A percentile compares a stretch with the other conserved stretches of the same genome.
These are phyloP conservation scores for Venturia asperata DNA, from an alignment of 2,329 filamentous ascomycete species.

Conservation along the genomic window DNA sequence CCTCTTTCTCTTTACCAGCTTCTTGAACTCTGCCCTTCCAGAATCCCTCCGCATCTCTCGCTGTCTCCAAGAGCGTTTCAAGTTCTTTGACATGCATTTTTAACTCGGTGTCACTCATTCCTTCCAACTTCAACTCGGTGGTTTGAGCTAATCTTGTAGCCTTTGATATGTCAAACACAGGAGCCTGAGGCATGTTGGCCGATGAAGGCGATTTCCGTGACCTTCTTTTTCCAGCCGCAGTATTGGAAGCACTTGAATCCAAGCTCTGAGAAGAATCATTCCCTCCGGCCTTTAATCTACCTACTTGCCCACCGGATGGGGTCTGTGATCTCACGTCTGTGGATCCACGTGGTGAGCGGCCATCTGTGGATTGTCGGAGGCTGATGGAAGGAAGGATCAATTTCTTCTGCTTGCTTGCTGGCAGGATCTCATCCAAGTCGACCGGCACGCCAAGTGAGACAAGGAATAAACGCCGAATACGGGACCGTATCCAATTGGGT, in stretches of 20 bases:
- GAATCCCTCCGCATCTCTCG: conserved; percentile 73
- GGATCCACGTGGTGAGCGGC: conserved; percentile 38
- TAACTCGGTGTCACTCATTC: conserved; percentile 73
- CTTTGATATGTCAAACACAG: conserved; percentile 70
- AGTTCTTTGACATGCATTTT: conserved; percentile 52
- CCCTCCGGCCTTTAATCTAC: conserved; percentile 30
- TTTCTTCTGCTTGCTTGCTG: conserved; percentile 96
- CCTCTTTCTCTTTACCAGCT: conserved; percentile 82
- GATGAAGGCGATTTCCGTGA: conserved; percentile 27
- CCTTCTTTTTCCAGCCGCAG: conserved; percentile 25
- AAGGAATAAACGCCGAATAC: conserved; percentile 88
- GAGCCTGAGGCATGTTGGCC: conserved; percentile 55
- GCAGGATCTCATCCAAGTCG: conserved; percentile 93
- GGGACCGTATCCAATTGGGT: conserved; percentile 94
- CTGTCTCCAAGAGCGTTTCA: conserved; percentile 54
- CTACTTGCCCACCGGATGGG: conserved; percentile 27
- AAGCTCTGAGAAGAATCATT: conserved; percentile 35
- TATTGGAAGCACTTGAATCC: conserved; percentile 30
- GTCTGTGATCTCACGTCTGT: conserved; percentile 29
- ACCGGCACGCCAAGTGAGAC: conserved; percentile 94
- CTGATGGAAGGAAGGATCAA: conserved; percentile 73
- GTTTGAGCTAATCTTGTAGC: conserved; percentile 74
- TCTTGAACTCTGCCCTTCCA: conserved; percentile 84
- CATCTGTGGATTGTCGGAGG: conserved; percentile 36
- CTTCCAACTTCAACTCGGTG: conserved; percentile 73